Evolutionary conservation across 1,139 yeast genomes (phyloP), one percentile per base, ranked within the genome.

Genomic region (Casaregolazyma lundiana): DNA sequence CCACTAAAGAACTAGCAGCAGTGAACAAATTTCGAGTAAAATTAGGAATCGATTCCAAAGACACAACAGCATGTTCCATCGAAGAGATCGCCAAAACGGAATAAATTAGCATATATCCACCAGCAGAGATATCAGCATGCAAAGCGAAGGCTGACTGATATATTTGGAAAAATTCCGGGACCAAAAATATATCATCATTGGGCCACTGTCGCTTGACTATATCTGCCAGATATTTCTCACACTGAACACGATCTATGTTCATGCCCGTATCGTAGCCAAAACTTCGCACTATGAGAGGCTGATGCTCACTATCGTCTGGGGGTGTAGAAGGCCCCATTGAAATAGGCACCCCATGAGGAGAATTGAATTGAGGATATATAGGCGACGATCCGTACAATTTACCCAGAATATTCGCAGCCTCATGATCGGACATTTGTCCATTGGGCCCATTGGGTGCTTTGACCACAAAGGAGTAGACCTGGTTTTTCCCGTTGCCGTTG

Each of bases 1-100:
- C 53, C 11, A 51, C 48, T 20, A 47, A 35, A 9, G 51, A 45
- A 6, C 50, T 30, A 7, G 53, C 43, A 20, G 53, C 52, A 11
- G 44, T 35, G 30, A 50, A 51, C 19, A 51, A 38, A 17, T 38
- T 44, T 34, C 41, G 46, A 1, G 47, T 38, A 17, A 41, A 41
- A 11, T 30, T 38, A 4, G 36, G 29, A 5, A 30, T 39, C 9
- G 20, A 19, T n/a, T 24, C 44, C 18, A 45, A 35, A 7, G 48
- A 22, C 8, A 50, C 30, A 18, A 40, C 42, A 11, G 51, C 48
- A 18, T 41, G 35, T 6, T 35, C 35, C 20, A 44, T 38, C 3
- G 52, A 35, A n/a, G 53, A 53, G 22, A 51, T 35, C 13, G 48
- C 54, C 20, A 51, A 38, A 2, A 39, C 41, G 3, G 48, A 38